Evolutionary conservation across 306 rosid genomes (phyloP), one percentile per base, ranked within the genome.

Genomic region (Trifolium fragiferum): DNA sequence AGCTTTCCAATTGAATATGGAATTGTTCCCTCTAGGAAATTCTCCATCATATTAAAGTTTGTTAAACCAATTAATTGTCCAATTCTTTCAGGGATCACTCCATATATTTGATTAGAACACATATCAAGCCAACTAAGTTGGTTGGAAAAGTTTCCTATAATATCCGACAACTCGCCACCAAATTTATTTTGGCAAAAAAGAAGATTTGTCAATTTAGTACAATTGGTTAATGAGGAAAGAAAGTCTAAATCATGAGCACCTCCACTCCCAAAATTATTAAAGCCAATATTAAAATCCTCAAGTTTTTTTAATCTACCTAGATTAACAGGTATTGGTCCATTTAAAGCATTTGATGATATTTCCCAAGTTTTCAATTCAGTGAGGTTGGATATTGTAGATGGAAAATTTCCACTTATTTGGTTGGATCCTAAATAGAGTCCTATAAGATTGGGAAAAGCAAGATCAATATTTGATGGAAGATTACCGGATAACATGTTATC

Each of bases 1-100:
- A 78, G 68, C 14, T 61, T 73, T 55, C 80, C 77, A n/a, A 82
- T 53, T 16, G 82, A 68, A 32, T 20, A 0, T 19, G 86, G 86
- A 74, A 82, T 74, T 23, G 14, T 35, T 6, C 83, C 80, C 8
- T 78, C 58, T 21, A 82, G 41, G 1, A 43, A 68, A 66, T 82
- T 82, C 0, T 11, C 4, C 4, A 2, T n/a, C n/a, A 23, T 5
- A 1, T 2, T 0, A 0, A 57, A 23, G 35, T 14, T 7, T 66
- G 68, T 16, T 41, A 82, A 60, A 68, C 73, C 73, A 0, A 16
- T 2, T 19, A 77, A 73, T 13, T 82, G 50, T 30, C 79, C 85
- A 40, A 82, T 60, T 46, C 20, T 78, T 8, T 77, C 73, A 0
- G 82, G 79, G 30, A 81, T 57, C 38, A 1, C 54, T 71, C 84